Evolutionary conservation across 805 yeast genomes (phyloP).

Genomic region (Metschnikowia lunata): DNA sequence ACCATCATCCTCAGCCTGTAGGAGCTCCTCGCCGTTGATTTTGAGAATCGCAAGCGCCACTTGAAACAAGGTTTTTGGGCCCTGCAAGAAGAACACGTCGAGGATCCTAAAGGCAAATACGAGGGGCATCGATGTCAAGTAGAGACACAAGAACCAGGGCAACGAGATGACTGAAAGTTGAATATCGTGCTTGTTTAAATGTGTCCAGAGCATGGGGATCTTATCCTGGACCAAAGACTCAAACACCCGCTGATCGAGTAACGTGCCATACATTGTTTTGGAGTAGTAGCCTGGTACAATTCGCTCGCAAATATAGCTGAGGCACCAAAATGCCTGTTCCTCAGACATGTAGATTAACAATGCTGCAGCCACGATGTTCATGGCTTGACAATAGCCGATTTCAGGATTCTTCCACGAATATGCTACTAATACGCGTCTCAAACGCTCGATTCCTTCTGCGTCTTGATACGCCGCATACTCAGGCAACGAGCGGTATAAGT

Average conservation of each 20-base stretch:
- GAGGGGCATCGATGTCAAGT: constrained; percentile 89
- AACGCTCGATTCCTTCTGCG: constrained; percentile 76
- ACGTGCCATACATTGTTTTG: constrained; percentile 94
- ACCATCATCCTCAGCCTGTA: constrained; percentile 87
- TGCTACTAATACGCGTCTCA: constrained; percentile 85
- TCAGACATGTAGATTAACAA: constrained; percentile 82
- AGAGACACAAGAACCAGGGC: constrained; percentile 94
- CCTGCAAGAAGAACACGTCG: constrained; percentile 86
- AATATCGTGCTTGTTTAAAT: constrained; percentile 72
- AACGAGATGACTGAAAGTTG: constrained; percentile 89
- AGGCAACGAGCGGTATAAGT: constrained; percentile 88
- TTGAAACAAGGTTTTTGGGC: constrained; percentile 85
- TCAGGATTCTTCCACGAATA: constrained; percentile 97
- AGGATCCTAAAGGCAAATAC: constrained; percentile 88
- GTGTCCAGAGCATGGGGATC: constrained; percentile 85
- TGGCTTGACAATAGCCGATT: constrained; percentile 97
- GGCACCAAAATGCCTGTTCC: constrained; percentile 96
- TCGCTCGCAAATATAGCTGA: constrained; percentile 73
- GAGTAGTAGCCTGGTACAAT: constrained; percentile 95
- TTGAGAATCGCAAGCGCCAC: constrained; percentile 88
- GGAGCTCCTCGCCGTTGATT: constrained; percentile 78
- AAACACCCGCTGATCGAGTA: constrained; percentile 89
- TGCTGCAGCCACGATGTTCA: constrained; percentile 90
- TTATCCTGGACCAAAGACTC: constrained; percentile 86
- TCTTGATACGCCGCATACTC: constrained; percentile 93